Evolutionary conservation across 768 basidiomycete species (phyloP), one percentile per base, ranked within the genome.

Genomic region (Auriscalpium microsporum): DNA sequence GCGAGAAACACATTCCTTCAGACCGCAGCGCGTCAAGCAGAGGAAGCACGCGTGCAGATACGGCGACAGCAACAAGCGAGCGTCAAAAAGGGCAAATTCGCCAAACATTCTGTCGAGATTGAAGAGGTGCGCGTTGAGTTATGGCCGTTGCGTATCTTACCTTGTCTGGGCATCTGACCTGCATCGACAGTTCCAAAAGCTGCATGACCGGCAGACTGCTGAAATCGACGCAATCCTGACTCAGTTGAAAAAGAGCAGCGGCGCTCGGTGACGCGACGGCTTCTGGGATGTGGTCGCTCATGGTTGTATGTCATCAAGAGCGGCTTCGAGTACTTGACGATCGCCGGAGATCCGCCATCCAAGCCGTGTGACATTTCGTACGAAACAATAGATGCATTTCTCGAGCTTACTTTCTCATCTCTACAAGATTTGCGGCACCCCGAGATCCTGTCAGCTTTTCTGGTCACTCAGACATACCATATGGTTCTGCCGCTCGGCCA

Each of bases 41-140:
- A 93, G 66, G 87, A 89, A 11, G 76, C 82, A 2, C 85, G 87
- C 10, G 76, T 83, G 14, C 87, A 88, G 58, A 75, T 92, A 17
- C 84, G 90, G 45, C 84, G 84, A 59, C 77, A 79, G n/a, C 83
- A 84, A 55, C 78, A 83, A 50, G 69, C 77, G 0, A 82, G 82
- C 62, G 54, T 87, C 35, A 90, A 89, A 66, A 81, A 78, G 49
- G 83, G 84, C 37, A 83, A 81, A 63, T 86, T 79, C 60, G 77
- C 73, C 53, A 90, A 87, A 62, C 84, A 78, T 61, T 84, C 86
- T 0, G 62, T 82, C 9, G 87, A 87, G 57, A 51, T 83, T n/a
- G 80, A 86, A 40, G 85, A 86, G 73, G 90, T 86, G 50, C 34
- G 77, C 70, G 9, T 28, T 7, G 28, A 53, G 11, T 53, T 17